These are phyloP conservation scores for Cucumis cinereus DNA, from an alignment of 306 rosid genomes.

Conservation along the genomic window DNA sequence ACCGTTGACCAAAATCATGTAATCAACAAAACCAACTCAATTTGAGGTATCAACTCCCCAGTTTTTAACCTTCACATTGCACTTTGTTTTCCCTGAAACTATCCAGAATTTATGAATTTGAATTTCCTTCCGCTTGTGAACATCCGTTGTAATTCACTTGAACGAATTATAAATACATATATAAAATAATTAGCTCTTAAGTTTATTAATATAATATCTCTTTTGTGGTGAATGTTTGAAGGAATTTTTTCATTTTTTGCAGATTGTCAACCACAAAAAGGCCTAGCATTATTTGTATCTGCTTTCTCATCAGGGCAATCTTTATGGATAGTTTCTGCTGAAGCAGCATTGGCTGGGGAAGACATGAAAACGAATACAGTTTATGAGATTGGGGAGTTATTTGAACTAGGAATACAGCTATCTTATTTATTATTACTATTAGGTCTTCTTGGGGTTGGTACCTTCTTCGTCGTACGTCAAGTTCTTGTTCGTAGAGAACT, in stretches of 20 bases:
- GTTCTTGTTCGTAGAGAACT: constrained; percentile 95
- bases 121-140: neutral
- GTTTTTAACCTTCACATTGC: neutral
- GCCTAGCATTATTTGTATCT: constrained; percentile 29
- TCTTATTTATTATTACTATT: constrained; percentile 54
- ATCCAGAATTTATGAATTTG: neutral
- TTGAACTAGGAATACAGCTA: constrained; percentile 87
- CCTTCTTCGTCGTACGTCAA: constrained; percentile 83
- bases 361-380: constrained; percentile 34
- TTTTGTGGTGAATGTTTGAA: constrained; percentile 15
- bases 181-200: neutral
- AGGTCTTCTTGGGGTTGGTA: constrained; percentile 74
- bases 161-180: neutral
- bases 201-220: no score
- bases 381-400: constrained; percentile 66
- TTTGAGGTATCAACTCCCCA: neutral
- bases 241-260: constrained; percentile 17
- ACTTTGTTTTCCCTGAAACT: neutral
- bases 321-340: constrained; percentile 41
- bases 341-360: constrained; percentile 46
- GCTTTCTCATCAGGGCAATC: constrained; percentile 47
- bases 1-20: neutral
- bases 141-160: neutral
- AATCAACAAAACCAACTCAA: neutral
- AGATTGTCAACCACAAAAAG: constrained; percentile 28